Percentiles rank a stretch among this genome's conserved stretches.
Evolutionary conservation across 768 basidiomycete species (phyloP).

Genomic region (Psilocybe azurescens): DNA sequence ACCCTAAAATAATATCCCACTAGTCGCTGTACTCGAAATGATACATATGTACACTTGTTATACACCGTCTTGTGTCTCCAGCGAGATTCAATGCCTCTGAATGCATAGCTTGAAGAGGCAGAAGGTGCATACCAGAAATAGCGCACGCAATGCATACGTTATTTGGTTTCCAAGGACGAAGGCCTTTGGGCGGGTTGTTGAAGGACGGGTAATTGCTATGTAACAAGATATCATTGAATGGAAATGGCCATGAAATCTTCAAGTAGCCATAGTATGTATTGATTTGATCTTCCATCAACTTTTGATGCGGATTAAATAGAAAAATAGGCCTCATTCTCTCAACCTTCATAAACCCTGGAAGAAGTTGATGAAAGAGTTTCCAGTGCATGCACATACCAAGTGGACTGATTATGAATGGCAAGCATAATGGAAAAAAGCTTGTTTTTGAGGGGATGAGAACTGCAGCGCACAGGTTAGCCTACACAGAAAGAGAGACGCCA

Average conservation of each 20-base stretch:
- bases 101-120: too few species aligned
- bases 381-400: neutral
- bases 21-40: neutral
- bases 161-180: neutral
- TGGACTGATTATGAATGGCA: neutral
- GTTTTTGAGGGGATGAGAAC: neutral
- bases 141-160: neutral
- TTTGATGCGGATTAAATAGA: neutral
- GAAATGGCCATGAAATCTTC: neutral
- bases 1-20: neutral
- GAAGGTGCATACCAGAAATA: neutral
- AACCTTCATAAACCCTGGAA: neutral
- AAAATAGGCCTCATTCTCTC: neutral
- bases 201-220: too few species aligned
- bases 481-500: constrained; percentile 14
- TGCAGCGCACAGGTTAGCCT: neutral
- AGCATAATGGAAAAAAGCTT: neutral
- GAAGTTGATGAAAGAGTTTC: neutral
- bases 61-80: too few species aligned
- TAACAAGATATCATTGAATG: too few species aligned
- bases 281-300: neutral
- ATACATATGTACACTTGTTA: neutral
- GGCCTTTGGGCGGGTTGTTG: too few species aligned
- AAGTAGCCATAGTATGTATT: neutral
- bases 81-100: too few species aligned